Conservation (phyloP, 176 grass and related monocot species). For the Carex myosuroides region DNA sequence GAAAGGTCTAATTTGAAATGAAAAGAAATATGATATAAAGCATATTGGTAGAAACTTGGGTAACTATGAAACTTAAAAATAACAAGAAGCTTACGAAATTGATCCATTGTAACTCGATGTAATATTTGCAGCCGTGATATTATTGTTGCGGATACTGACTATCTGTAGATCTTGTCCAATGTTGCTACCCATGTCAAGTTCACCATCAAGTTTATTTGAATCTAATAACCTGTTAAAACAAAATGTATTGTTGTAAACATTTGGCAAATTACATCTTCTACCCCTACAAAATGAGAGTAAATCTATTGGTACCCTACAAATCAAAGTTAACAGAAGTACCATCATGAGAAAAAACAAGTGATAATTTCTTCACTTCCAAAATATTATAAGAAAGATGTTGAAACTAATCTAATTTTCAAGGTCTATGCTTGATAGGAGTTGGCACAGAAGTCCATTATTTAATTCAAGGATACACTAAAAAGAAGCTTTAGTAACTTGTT, state of each 20-base stretch:
- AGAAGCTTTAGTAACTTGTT: background rate
- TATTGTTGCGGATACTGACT: slow-evolving; percentile 64
- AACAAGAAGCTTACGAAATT: slow-evolving; percentile 31
- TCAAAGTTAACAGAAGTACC: background rate
- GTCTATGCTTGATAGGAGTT: background rate
- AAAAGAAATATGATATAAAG: background rate
- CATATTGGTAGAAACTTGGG: background rate
- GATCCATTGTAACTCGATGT: slow-evolving; percentile 38
- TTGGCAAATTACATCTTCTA: background rate
- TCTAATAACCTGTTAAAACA: slow-evolving; percentile 47
- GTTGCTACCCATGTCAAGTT: slow-evolving; percentile 44
- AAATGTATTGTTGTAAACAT: background rate
- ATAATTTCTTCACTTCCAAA: background rate
- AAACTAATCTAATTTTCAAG: background rate
- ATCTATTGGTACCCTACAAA: background rate
- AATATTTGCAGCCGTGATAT: slow-evolving; percentile 23
- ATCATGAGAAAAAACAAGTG: background rate
- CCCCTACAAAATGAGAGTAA: background rate
- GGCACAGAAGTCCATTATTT: background rate
- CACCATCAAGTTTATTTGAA: slow-evolving; percentile 45
- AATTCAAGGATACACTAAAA: background rate
- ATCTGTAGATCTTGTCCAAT: slow-evolving; percentile 37
- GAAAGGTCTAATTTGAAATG: background rate
- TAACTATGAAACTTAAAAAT: background rate
- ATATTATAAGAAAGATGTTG: background rate